Evolutionary conservation across 1,284 basidiomycete genomes (phyloP).

Genomic region (Ceratobasidium papillatum): DNA sequence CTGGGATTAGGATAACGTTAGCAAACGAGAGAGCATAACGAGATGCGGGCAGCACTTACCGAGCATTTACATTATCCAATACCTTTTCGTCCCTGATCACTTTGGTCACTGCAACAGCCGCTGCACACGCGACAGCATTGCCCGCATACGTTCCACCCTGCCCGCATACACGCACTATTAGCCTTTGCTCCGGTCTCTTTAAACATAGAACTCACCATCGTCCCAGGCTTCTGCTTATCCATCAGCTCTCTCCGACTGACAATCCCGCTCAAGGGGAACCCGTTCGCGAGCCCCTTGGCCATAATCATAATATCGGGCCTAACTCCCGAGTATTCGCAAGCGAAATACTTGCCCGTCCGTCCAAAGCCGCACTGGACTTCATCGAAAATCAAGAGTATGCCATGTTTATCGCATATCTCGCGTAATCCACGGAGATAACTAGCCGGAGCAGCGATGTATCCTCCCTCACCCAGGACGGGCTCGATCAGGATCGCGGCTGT

Average conservation of each 20-base stretch:
- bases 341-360: slow-evolving; percentile 88
- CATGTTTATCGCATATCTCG: slow-evolving; percentile 85
- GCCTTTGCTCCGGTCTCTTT: not conserved
- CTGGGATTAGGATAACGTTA: slow-evolving; percentile 55
- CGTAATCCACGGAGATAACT: slow-evolving; percentile 84
- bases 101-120: slow-evolving; percentile 82
- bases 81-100: slow-evolving; percentile 81
- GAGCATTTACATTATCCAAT: slow-evolving; percentile 76
- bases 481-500: slow-evolving; percentile 94
- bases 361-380: slow-evolving; percentile 94
- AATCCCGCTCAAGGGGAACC: slow-evolving; percentile 91
- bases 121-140: slow-evolving; percentile 89
- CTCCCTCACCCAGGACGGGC: slow-evolving; percentile 92
- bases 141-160: slow-evolving; percentile 91
- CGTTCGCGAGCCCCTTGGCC: slow-evolving; percentile 95
- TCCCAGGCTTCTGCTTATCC: slow-evolving; percentile 80
- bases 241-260: slow-evolving; percentile 85
- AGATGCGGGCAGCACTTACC: slow-evolving; percentile 57
- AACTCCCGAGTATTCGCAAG: slow-evolving; percentile 80
- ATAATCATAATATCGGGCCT: slow-evolving; percentile 88
- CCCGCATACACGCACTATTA: slow-evolving; percentile 38
- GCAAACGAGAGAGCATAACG: not conserved
- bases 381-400: slow-evolving; percentile 83
- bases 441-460: slow-evolving; percentile 89
- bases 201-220: slow-evolving; percentile 64